phyloP scores from a whole-genome alignment of 2,329 filamentous ascomycete species.

The Aurifilum marmelostoma region DNA sequence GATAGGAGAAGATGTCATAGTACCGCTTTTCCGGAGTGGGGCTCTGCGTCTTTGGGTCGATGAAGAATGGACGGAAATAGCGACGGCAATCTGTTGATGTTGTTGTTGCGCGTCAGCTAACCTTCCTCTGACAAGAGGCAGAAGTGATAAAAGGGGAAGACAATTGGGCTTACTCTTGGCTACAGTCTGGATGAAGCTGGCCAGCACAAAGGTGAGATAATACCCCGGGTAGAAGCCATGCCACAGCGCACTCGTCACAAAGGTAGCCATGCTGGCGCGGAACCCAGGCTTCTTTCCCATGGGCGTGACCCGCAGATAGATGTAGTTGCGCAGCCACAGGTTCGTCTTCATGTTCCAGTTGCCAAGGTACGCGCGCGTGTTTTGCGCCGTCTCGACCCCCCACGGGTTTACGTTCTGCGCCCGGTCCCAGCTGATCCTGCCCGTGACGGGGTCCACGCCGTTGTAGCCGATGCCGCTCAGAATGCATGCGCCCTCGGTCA shows the following conservation, averaged over 20 bases:
- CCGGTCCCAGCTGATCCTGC: conserved; percentile 86
- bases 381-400: conserved; percentile 90
- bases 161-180: conserved; percentile 76
- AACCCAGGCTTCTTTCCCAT: conserved; percentile 96
- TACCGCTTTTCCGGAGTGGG: conserved; percentile 75
- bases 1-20: conserved; percentile 79
- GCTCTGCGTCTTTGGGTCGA: conserved; percentile 73
- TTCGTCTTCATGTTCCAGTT: conserved; percentile 99
- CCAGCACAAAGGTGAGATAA: conserved; percentile 87
- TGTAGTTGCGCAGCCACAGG: conserved; percentile 92
- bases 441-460: conserved; percentile 82
- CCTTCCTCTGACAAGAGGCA: no score
- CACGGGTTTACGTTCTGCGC: conserved; percentile 87
- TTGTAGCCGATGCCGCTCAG: conserved; percentile 93
- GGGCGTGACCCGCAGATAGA: conserved; percentile 93
- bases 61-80: conserved; percentile 88
- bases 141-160: background rate
- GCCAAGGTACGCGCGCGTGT: conserved; percentile 87
- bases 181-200: conserved; percentile 87
- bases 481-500: conserved; percentile 94
- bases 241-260: conserved; percentile 94
- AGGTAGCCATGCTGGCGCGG: conserved; percentile 89
- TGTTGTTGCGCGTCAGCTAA: conserved; percentile 23
- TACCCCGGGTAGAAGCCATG: conserved; percentile 98
- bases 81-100: conserved; percentile 80